Evolutionary conservation across 495 filamentous ascomycete genomes (phyloP), one percentile per base, ranked within the genome.

Genomic region (Xylaria palmicola): DNA sequence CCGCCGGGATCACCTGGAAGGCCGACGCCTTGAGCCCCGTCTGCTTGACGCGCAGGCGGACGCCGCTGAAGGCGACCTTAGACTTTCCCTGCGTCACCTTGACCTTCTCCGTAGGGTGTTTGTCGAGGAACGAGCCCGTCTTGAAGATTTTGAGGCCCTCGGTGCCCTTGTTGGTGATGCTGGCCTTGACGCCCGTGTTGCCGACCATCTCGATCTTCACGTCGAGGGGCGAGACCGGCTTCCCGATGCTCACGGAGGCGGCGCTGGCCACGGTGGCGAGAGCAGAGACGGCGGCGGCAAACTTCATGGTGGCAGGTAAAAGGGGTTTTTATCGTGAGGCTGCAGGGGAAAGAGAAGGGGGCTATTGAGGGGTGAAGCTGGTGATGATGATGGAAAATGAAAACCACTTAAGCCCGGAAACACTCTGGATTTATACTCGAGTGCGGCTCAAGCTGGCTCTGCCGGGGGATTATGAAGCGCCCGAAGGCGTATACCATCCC

Each of bases 101-200:
- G 43, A 87, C 79, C 76, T 88, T 88, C 74, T 88, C 77, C 6
- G 87, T 83, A 0, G 85, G 77, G 6, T 73, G 71, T 30, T 68
- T 68, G 54, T 87, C 85, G 17, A 84, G 73, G 75, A 89, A 82
- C 52, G 86, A 85, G 53, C 87, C 87, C 27, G 82, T 77, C 66
- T 83, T 85, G 62, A 89, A 77, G 48, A 88, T 71, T 55, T 82
- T 85, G 30, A 89, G 69, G 45, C 76, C 73, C 39, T 75, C 71
- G 22, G 69, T 68, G 32, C 84, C 86, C 40, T 62, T 70, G 72
- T 89, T 88, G 53, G 80, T 86, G 45, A 88, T 77, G 22, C 77
- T 76, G 1, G 85, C 83, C 68, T 85, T 84, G 64, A 88, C 81
- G 39, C 76, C 79, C 37, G 80, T 81, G 65, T 84, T 83, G 52